Percentiles rank a stretch among this genome's conserved stretches.
These are phyloP conservation scores for Galeopsis tetrahit DNA, from an alignment of 257 asterid species.

Conservation along the genomic window DNA sequence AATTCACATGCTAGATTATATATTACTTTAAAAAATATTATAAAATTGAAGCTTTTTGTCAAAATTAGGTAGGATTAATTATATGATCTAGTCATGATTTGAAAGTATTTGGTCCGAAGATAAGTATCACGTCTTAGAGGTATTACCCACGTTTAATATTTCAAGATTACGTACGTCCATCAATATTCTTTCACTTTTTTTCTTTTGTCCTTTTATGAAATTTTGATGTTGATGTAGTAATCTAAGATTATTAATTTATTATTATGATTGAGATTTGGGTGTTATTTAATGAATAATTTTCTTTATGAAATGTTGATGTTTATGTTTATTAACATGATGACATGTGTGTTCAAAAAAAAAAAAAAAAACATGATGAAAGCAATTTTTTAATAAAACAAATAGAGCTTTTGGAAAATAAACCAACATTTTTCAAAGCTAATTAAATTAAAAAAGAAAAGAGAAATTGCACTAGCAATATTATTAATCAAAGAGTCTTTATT, in stretches of 20 bases:
- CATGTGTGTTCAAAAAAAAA: no score
- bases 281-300: no score
- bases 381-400: no score
- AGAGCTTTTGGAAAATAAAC: neutral
- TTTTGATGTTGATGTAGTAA: no score
- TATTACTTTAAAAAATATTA: neutral
- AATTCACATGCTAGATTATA: no score
- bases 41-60: neutral
- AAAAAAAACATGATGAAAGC: no score
- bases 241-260: no score
- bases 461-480: neutral
- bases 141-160: constrained; percentile 8
- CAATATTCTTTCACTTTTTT: neutral
- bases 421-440: neutral
- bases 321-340: no score
- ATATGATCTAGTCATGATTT: constrained; percentile 24
- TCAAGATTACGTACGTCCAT: constrained; percentile 26
- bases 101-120: constrained; percentile 22
- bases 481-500: constrained; percentile 3
- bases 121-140: constrained; percentile 13
- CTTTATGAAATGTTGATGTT: no score
- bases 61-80: neutral
- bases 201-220: no score
- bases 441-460: neutral
- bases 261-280: no score